phyloP scores from a whole-genome alignment of 1,284 basidiomycete genomes.

The Melampsora larici-populina region DNA sequence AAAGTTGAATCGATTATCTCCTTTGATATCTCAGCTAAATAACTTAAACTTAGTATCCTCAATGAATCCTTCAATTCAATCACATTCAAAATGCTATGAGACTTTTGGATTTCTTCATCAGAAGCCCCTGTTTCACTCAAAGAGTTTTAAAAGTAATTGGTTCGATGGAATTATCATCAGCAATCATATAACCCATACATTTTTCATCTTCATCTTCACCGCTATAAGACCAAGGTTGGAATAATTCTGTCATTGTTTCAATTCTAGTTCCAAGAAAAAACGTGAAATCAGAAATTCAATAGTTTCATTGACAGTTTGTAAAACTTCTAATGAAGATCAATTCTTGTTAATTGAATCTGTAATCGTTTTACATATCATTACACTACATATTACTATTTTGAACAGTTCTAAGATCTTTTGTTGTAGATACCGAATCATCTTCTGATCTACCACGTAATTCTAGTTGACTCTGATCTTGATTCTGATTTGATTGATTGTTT shows the following conservation, averaged over 20 bases:
- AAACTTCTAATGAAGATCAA: constrained; percentile 5
- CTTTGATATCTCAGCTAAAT: constrained; percentile 23
- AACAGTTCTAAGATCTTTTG: constrained; percentile 26
- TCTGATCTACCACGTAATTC: constrained; percentile 17
- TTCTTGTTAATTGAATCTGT: background rate
- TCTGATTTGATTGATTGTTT: too few relatives aligned
- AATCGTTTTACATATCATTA: constrained; percentile 30
- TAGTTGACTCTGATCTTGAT: background rate
- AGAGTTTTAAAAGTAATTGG: constrained; percentile 13
- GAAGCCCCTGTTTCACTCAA: constrained; percentile 22
- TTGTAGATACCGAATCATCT: constrained; percentile 8
- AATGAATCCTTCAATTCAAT: constrained; percentile 6
- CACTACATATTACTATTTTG: constrained; percentile 42
- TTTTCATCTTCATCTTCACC: constrained; percentile 25
- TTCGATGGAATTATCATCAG: background rate
- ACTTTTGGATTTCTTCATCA: constrained; percentile 19
- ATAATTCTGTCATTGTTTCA: constrained; percentile 20
- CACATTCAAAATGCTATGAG: constrained; percentile 13
- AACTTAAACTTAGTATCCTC: constrained; percentile 28
- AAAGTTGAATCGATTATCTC: constrained; percentile 15
- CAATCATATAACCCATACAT: background rate
- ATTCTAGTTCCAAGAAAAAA: constrained; percentile 24
- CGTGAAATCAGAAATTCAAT: constrained; percentile 26
- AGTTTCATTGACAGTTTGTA: constrained; percentile 36
- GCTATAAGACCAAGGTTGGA: constrained; percentile 16